Base-by-base conservation (phyloP, 257 asterid species). In the Cordia subcordata region DNA sequence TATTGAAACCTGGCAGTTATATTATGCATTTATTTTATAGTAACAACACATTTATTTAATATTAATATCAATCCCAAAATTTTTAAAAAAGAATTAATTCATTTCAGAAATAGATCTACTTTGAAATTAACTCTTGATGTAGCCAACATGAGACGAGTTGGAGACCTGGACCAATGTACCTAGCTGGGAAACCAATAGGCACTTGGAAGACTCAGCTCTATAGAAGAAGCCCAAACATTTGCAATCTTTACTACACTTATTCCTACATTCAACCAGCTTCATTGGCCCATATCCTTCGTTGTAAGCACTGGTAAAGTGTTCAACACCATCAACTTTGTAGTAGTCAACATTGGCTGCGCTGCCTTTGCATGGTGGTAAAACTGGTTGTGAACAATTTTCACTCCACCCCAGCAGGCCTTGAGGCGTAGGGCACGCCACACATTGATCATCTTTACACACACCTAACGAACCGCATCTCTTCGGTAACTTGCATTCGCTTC, bases 321-420 rank as follows among this genome's bases (percentile, higher is more conserved):
- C 76, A 17, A 72, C 67, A 0, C 75, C 79, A 15, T 56, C 73
- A 23, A 67, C 67, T 58, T 79, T 79, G 58, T 69, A 69, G 39
- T 72, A 82, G 14, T 57, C 67, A 23, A 64, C 75, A 33, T 64
- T 72, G 5, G 42, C 19, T 0, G 11, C 44, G 1, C 65, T 69
- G 5, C 59, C 64, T 49, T 40, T 62, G 52, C 87, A 80, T 20
- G 79, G 64, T 14, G 76, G 76, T 55, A 76, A 16, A 21, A 1
- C 11, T 5, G 79, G 82, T 3, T 84, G 74, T n/a, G 53, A 57
- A 13, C 79, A 79, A 11, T 13, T 57, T 46, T 61, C 58, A 75
- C 72, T 80, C 84, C 87, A 77, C 23, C 79, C 90, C 13, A 61
- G 17, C 63, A 75, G 58, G 11, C 83, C 87, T 9, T 50, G 68